phyloP scores from a whole-genome alignment of 1,139 yeast species.

The Geotrichum citri-aurantii region DNA sequence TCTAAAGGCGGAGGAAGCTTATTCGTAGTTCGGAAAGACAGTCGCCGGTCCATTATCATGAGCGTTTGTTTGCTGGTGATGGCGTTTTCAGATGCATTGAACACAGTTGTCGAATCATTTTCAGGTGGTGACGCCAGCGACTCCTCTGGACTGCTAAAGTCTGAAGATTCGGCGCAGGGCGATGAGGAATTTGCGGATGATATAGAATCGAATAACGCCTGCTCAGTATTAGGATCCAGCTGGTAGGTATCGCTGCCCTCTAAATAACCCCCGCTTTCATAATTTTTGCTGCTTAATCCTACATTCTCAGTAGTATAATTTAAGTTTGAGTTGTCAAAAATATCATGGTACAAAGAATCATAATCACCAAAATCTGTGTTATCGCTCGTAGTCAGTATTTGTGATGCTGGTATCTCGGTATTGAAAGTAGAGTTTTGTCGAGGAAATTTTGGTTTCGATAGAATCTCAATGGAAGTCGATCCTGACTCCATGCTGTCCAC shows the following conservation, averaged over 20 bases:
- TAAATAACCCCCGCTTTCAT: not conserved
- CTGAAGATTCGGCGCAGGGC: not conserved
- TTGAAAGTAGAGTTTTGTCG: not conserved
- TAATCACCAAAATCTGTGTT: too few relatives aligned
- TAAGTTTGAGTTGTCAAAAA: not conserved
- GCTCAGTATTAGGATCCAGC: not conserved
- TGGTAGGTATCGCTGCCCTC: not conserved
- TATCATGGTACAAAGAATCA: too few relatives aligned
- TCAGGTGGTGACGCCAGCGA: not conserved
- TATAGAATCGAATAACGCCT: not conserved
- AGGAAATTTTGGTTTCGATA: not conserved
- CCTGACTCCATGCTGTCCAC: constrained; percentile 10
- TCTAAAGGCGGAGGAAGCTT: not conserved
- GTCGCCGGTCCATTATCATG: not conserved
- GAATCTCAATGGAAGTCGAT: constrained; percentile 3
- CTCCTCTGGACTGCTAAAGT: not conserved
- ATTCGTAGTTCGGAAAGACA: not conserved
- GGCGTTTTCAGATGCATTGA: not conserved
- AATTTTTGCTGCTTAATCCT: not conserved
- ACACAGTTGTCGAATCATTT: not conserved
- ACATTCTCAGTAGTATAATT: too few relatives aligned
- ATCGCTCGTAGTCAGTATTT: too few relatives aligned
- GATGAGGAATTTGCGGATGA: not conserved
- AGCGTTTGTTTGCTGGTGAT: not conserved
- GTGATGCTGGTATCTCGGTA: not conserved